Percentiles rank a stretch among this genome's conserved stretches.
Evolutionary conservation across 208 protist genomes (phyloP).

Genomic region (Wallacemonas sp.): DNA sequence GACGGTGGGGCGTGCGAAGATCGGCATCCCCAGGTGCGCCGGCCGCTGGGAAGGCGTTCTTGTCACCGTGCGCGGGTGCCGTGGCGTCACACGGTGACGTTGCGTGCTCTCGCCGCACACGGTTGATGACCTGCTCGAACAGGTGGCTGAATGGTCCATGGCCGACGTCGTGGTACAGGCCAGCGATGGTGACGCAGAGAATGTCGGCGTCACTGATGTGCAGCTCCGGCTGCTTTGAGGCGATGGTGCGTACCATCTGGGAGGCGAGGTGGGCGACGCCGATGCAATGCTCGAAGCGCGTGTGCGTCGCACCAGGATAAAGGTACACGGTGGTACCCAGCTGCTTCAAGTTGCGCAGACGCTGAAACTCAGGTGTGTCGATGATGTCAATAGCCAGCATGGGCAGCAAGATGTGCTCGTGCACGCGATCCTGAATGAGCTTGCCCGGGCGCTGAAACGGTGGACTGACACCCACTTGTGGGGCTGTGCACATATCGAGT

Average conservation of each 20-base stretch:
- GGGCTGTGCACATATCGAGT: background rate
- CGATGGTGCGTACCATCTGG: constrained; percentile 74
- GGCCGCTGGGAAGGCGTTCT: background rate
- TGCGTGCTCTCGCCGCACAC: background rate
- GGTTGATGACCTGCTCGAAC: constrained; percentile 90
- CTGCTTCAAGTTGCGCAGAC: constrained; percentile 94
- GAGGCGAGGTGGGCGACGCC: constrained; percentile 93
- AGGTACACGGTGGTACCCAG: constrained; percentile 93
- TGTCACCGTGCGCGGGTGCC: too few species aligned
- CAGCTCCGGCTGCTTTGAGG: constrained; percentile 89
- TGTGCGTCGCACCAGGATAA: constrained; percentile 95
- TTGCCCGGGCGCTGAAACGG: constrained; percentile 18
- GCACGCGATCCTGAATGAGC: constrained; percentile 88
- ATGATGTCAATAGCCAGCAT: constrained; percentile 83
- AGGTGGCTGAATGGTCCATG: constrained; percentile 97
- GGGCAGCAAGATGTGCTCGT: constrained; percentile 93
- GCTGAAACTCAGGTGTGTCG: constrained; percentile 96
- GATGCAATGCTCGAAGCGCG: constrained; percentile 96
- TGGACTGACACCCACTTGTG: background rate
- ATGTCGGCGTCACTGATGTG: constrained; percentile 85
- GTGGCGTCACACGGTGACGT: too few species aligned
- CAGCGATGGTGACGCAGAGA: constrained; percentile 88
- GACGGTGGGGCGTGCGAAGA: background rate
- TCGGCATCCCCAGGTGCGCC: background rate
- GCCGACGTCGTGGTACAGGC: constrained; percentile 95